Conservation (phyloP, 192 early-diverging fungal genomes). For the Entomortierella lignicola region DNA sequence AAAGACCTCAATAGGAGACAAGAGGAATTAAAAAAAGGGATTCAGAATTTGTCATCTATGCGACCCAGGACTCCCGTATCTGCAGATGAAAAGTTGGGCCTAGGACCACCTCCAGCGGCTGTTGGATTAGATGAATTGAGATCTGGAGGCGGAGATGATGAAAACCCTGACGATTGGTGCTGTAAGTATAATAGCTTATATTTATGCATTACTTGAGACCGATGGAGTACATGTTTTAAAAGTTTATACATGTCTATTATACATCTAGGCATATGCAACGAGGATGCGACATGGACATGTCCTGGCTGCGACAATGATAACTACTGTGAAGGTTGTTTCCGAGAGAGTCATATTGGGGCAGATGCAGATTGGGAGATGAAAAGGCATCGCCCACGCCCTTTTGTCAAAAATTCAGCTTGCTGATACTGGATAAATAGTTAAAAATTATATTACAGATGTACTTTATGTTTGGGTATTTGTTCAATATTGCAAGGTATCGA, state of each 20-base stretch:
- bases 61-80: background rate
- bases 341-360: slow-evolving; percentile 60
- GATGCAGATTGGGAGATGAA: slow-evolving; percentile 57
- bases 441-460: too few species aligned
- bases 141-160: slow-evolving; percentile 12
- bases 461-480: too few species aligned
- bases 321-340: slow-evolving; percentile 68
- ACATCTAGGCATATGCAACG: slow-evolving; percentile 69
- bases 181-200: slow-evolving; percentile 41
- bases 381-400: slow-evolving; percentile 47
- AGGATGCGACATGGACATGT: slow-evolving; percentile 70
- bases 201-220: too few species aligned
- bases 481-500: too few species aligned
- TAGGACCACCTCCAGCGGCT: slow-evolving; percentile 53
- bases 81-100: background rate
- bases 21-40: slow-evolving; percentile 38
- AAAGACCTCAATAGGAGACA: slow-evolving; percentile 32
- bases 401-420: slow-evolving; percentile 17
- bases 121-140: slow-evolving; percentile 46
- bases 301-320: slow-evolving; percentile 69
- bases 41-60: slow-evolving; percentile 17
- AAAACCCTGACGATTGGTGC: slow-evolving; percentile 63
- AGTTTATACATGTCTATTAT: too few species aligned
- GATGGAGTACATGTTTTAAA: too few species aligned
- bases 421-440: too few species aligned